Evolutionary conservation across 805 yeast genomes (phyloP).

Genomic region (Priceomyces carsonii): DNA sequence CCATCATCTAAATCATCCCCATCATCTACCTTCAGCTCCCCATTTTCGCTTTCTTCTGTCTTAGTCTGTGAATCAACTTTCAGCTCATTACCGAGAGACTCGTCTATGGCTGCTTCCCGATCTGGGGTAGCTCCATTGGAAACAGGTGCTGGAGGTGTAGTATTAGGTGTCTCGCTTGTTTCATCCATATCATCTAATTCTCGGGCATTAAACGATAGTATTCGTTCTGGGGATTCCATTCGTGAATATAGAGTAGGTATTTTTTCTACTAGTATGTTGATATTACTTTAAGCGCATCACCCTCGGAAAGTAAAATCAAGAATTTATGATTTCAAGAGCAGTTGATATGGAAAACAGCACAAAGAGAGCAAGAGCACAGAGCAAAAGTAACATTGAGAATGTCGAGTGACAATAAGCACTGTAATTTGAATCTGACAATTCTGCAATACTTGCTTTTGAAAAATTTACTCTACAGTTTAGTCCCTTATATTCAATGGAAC

Average conservation of each 20-base stretch:
- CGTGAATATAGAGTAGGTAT: too few species aligned
- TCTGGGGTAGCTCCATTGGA: slow-evolving; percentile 10
- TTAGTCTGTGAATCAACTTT: background rate
- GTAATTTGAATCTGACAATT: too few species aligned
- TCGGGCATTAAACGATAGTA: background rate
- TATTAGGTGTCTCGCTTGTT: slow-evolving; percentile 18
- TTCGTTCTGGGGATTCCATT: too few species aligned
- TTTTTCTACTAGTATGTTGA: too few species aligned
- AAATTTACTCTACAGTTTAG: too few species aligned
- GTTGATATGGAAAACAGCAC: background rate
- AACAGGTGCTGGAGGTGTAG: slow-evolving; percentile 19
- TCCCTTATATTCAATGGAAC: too few species aligned
- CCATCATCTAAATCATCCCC: slow-evolving; percentile 19
- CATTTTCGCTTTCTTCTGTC: slow-evolving; percentile 2
- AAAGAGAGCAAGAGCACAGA: background rate
- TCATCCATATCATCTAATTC: slow-evolving; percentile 6
- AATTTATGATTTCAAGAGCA: background rate
- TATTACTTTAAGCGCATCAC: slow-evolving; percentile 18
- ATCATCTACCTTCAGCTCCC: slow-evolving; percentile 5
- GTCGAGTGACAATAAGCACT: too few species aligned
- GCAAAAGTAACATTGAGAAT: too few species aligned
- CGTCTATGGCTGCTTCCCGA: slow-evolving; percentile 9
- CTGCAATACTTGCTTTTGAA: too few species aligned
- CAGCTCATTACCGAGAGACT: background rate
- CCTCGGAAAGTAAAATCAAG: slow-evolving; percentile 10